Base-by-base conservation (phyloP, 441 rosid species). In the Gossypium gossypioides region DNA sequence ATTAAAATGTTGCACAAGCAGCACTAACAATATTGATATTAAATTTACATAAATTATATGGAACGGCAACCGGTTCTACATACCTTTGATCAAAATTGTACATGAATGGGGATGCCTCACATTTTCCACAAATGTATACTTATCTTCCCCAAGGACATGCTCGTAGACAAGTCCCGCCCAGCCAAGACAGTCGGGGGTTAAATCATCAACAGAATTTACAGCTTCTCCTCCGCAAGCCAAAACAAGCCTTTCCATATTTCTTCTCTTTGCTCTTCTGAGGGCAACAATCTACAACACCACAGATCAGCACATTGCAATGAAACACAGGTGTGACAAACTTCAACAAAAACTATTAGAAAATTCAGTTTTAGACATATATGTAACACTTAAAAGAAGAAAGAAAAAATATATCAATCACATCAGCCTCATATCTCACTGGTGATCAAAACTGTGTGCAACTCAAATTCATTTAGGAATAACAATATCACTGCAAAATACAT, bases 181-280 rank as follows among this genome's bases (percentile, higher is more conserved):
- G 10, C 65, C 65, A 60, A 60, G 65, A 32, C 65, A 29, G 8
- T 29, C 65, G 0, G 65, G 65, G 4, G 62, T 91, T 75, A 95
- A 75, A 76, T 86, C 91, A 69, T 92, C 97, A 72, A 95, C 95
- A 40, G 91, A 92, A 68, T 90, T 91, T 76, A 95, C 90, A 80
- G 95, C 97, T 81, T 92, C 97, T 76, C 99, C 97, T 70, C 97
- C 99, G 80, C 97, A 92, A 57, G 97, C 94, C 84, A 95, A 86
- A 64, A 91, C 91, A 81, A 95, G 76, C 58, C 97, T 89, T 84
- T 95, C 99, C 97, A 95, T 92, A 80, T 95, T 92, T 87, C 97
- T 95, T 77, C 89, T 85, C 88, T 95, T 95, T 3, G 99, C 97
- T 86, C 97, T 89, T 81, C 99, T 75, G 37, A 95, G 97, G 69